phyloP scores from a whole-genome alignment of 257 asterid species.

The Solanum virginianum region DNA sequence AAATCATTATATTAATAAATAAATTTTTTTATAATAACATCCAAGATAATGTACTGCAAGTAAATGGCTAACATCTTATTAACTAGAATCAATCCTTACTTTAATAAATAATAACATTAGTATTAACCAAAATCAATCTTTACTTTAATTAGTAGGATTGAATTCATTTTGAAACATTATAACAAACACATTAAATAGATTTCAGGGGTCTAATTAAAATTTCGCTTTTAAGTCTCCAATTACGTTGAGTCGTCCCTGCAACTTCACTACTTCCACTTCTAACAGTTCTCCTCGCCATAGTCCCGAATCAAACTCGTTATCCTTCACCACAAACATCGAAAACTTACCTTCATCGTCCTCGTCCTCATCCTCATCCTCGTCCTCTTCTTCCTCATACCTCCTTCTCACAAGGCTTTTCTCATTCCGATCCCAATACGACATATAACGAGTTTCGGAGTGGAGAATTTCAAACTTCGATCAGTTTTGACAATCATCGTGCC shows the following conservation, averaged over 20 bases:
- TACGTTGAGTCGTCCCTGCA: background rate
- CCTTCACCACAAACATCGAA: conserved; percentile 73
- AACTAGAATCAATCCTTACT: no score
- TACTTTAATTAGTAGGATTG: no score
- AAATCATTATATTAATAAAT: no score
- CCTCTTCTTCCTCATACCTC: conserved; percentile 4
- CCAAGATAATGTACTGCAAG: no score
- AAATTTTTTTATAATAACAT: no score
- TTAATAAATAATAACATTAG: no score
- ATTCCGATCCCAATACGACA: conserved; percentile 26
- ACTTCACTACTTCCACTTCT: conserved; percentile 25
- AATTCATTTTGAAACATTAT: no score
- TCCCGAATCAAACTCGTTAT: conserved; percentile 45
- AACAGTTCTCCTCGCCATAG: conserved; percentile 45
- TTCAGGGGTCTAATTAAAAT: no score
- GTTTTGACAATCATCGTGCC: conserved; percentile 79
- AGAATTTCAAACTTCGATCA: conserved; percentile 16
- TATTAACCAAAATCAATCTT: no score
- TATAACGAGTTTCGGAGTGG: background rate
- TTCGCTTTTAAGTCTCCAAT: no score
- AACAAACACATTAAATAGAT: no score
- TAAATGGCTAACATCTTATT: no score
- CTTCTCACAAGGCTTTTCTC: conserved; percentile 13
- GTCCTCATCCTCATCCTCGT: conserved; percentile 30
- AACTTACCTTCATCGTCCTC: conserved; percentile 39